Evolutionary conservation across 2,329 filamentous ascomycete species (phyloP), one percentile per base, ranked within the genome.

Genomic region (Parastagonospora nodorum): DNA sequence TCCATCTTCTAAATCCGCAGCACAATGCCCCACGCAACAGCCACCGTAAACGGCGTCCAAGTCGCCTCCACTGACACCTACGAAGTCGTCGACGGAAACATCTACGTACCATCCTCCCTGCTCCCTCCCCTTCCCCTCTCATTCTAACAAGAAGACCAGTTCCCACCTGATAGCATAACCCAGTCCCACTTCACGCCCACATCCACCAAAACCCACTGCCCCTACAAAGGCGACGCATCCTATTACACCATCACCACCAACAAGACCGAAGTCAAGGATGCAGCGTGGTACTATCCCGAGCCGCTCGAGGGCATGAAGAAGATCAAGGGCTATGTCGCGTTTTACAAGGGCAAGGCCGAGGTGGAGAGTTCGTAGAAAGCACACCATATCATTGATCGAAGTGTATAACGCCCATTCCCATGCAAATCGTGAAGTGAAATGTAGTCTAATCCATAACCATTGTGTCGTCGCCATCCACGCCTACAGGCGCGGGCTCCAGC

Each of bases 401-500:
- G 9, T 15, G 12, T n/a, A 6, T 33, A 35, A 42, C 45, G 39
- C 38, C 32, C 14, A 11, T n/a, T n/a, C n/a, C 24, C 29, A 46
- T 46, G 44, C 44, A 8, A 42, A 29, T 42, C 45, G 16, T 36
- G 29, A 19, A 12, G 2, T 19, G 31, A 44, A 33, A 60, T 33
- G 32, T 42, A 43, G 57, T 51, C 7, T 57, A 47, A 33, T 55
- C 64, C 65, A 92, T 82, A 67, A 92, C 80, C 91, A 97, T 97
- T 12, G 92, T 96, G 78, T 97, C 93, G 72, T 97, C 90, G 8
- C 89, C 84, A 48, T 83, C 92, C 62, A 91, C 86, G 69, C 78
- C 58, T 75, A 77, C 60, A 66, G 82, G 67, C 75, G 79, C 59
- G 75, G 75, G 83, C 72, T 90, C 87, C 16, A 86, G 69, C 19